Percentiles rank a stretch among this genome's conserved stretches.
Conservation (phyloP, 1,139 yeast genomes). For the Saccharomycopsis crataegensis region DNA sequence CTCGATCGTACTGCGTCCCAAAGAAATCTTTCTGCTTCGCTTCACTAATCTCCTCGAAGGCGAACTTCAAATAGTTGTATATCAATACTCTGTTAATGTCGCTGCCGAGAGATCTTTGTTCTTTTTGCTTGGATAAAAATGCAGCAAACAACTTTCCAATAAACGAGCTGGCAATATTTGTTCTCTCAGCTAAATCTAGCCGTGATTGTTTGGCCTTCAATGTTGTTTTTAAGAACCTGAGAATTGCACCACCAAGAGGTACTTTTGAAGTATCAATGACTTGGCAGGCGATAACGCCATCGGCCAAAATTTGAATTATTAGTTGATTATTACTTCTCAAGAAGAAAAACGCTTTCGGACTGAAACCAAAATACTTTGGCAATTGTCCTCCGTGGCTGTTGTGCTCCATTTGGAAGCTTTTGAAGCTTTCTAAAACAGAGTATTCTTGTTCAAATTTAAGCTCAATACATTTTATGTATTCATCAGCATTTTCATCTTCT, state of each 20-base stretch:
- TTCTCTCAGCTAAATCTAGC: background rate
- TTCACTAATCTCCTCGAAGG: background rate
- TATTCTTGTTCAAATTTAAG: background rate
- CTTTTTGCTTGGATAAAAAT: background rate
- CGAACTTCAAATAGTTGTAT: background rate
- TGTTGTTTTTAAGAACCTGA: background rate
- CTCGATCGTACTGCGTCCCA: background rate
- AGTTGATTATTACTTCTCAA: background rate
- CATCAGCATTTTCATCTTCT: background rate
- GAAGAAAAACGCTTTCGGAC: background rate
- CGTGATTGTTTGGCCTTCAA: background rate
- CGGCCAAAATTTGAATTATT: background rate
- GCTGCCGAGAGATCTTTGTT: background rate
- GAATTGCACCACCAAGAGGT: background rate
- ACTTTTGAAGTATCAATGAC: background rate
- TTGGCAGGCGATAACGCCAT: background rate
- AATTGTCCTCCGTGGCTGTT: background rate
- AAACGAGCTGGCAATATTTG: background rate
- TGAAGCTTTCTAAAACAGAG: background rate
- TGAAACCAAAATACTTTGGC: background rate
- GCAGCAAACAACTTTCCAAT: background rate
- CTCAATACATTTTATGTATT: background rate
- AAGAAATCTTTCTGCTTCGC: background rate
- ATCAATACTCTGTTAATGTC: background rate
- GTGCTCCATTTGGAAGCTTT: background rate